Conservation (phyloP, 1,284 basidiomycete species). For the Erythrobasidium hasegawianum region DNA sequence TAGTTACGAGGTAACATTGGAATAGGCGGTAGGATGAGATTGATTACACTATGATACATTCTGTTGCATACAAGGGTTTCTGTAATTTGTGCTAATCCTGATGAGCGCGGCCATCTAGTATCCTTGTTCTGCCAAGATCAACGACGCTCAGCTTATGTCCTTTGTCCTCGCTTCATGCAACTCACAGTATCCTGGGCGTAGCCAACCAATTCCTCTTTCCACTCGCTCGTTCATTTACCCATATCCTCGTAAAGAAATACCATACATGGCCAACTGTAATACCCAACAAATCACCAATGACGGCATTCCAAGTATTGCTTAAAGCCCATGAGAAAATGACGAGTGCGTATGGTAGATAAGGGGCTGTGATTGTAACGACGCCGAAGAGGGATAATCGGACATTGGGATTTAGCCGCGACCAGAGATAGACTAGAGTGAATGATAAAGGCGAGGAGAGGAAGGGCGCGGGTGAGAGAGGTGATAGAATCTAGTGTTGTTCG, state of each 20-base stretch:
- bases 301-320: constrained; percentile 78
- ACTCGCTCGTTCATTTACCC: constrained; percentile 85
- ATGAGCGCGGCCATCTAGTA: background rate
- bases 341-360: constrained; percentile 87
- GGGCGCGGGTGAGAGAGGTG: constrained; percentile 80
- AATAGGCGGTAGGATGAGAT: too few species aligned
- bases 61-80: background rate
- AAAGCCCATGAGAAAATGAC: constrained; percentile 84
- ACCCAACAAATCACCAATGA: constrained; percentile 54
- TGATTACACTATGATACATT: background rate
- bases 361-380: constrained; percentile 86
- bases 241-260: constrained; percentile 91
- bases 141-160: background rate
- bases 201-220: constrained; percentile 69
- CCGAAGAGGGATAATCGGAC: constrained; percentile 95
- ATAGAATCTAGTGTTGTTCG: constrained; percentile 67
- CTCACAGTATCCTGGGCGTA: constrained; percentile 74
- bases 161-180: constrained; percentile 41
- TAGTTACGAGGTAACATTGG: too few species aligned
- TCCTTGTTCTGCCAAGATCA: background rate
- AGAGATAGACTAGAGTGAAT: constrained; percentile 89
- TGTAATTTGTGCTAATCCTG: background rate
- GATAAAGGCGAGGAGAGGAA: constrained; percentile 84
- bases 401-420: constrained; percentile 88
- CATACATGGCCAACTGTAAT: constrained; percentile 85